phyloP scores from a whole-genome alignment of 805 yeast species.

The Myxozyma neglecta region DNA sequence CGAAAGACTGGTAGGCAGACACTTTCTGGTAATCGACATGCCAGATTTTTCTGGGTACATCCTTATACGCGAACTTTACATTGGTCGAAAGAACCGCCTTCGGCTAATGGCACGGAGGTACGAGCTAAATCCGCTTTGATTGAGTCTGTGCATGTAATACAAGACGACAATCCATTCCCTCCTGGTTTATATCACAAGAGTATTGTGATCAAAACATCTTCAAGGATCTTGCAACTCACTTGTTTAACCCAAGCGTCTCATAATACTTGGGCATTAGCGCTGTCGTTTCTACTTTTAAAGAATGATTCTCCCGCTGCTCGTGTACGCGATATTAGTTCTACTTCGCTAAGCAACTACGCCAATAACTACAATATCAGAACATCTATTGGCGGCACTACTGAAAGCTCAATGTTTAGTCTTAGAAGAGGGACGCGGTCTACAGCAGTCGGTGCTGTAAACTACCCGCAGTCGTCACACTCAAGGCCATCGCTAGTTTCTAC shows the following conservation, averaged over 20 bases:
- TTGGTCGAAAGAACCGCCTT: slow-evolving; percentile 85
- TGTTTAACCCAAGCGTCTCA: slow-evolving; percentile 87
- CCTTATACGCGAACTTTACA: slow-evolving; percentile 88
- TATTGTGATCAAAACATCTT: slow-evolving; percentile 69
- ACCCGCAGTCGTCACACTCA: not conserved
- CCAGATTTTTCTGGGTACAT: slow-evolving; percentile 93
- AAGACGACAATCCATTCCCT: slow-evolving; percentile 83
- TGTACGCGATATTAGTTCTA: not conserved
- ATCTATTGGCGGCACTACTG: not conserved
- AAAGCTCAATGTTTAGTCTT: not conserved
- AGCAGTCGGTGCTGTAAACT: not conserved
- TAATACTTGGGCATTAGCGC: slow-evolving; percentile 85
- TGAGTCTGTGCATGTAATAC: slow-evolving; percentile 71
- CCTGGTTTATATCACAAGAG: slow-evolving; percentile 86
- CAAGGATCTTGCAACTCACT: slow-evolving; percentile 70
- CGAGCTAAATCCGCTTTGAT: slow-evolving; percentile 81
- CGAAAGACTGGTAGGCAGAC: slow-evolving; percentile 64
- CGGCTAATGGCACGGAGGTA: slow-evolving; percentile 52
- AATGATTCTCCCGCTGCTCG: not conserved
- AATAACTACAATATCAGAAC: not conserved
- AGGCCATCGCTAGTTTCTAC: not conserved
- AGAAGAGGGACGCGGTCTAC: not conserved
- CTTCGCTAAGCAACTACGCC: not conserved
- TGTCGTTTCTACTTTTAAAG: slow-evolving; percentile 54
- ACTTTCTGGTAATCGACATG: slow-evolving; percentile 79